Evolutionary conservation across 2,329 filamentous ascomycete species (phyloP), one percentile per base, ranked within the genome.

Genomic region (Colletotrichum godetiae): DNA sequence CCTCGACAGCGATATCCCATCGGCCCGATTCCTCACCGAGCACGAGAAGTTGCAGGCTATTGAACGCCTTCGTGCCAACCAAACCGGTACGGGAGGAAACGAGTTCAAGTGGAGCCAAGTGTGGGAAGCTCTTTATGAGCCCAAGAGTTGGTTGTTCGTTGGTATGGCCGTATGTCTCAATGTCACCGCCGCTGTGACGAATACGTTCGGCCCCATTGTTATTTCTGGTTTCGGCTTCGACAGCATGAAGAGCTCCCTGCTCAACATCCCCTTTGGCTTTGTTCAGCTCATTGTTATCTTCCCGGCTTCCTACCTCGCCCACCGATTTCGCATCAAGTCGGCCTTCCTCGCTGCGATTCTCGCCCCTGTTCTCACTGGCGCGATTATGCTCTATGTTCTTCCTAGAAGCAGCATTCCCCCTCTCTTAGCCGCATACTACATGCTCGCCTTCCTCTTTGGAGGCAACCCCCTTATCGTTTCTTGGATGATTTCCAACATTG

Each of bases 21-120:
- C 87, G 0, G 88, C 88, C 0, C 61, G 87, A 15, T 90, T 88
- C 70, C 78, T 97, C 31, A 92, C 85, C 8, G 88, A 92, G 65
- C 86, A 90, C 58, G 94, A 96, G 76, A 90, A 90, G 13, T 80
- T 91, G 0, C 86, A 94, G 55, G 92, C 92, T 0, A 84, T 95
- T 31, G 93, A 94, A 75, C 88, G 94, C 0, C 89, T 96, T 6
- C 87, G 93, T 0, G 86, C 90, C 27, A 96, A 96, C 77, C 91
- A 94, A 79, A 94, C 94, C 73, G 94, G 94, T 0, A 91, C 93
- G 19, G 92, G 92, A 1, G 93, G 90, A 74, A 91, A 91, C 75
- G 87, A 93, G 74, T 93, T 92, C 81, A 93, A 93, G 75, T 85
- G 88, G 83, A 86, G 88, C 27, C 94, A 97, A 75, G 84, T 93